Base-by-base conservation (phyloP, 768 basidiomycete genomes). In the Hericium coralloides region DNA sequence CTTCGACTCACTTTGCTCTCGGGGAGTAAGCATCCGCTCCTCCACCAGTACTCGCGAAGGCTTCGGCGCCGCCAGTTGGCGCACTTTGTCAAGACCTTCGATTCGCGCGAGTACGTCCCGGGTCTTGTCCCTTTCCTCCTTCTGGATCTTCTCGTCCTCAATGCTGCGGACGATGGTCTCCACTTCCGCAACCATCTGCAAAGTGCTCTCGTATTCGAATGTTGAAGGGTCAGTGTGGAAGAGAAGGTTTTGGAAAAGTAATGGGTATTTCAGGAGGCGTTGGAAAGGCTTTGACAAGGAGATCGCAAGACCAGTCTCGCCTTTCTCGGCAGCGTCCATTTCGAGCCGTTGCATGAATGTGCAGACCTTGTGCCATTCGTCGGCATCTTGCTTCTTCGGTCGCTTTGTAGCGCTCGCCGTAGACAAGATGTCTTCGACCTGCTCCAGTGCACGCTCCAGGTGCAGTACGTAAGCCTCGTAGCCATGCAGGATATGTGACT, bases 181-280 rank as follows among this genome's bases (percentile, higher is more conserved):
- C 7, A 99, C 91, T 70, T 98, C 94, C 18, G 93, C 92, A 1
- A 98, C 94, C 91, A 98, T 95, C 68, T 88, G 87, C 43, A 95
- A 75, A 12, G 95, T 97, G 66, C 87, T 89, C 70, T 99, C 97
- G 67, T 97, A 99, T 72, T 99, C 97, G 65, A 88, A 94, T 3
- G 95, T 93, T 60, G 92, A 94, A 2, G 97, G 94, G 64, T 99
- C 97, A 17, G 95, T 97, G 72, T 94, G 92, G 73, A 89, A 98
- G 55, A 98, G 82, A 15, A 98, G 79, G 69, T 97, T 98, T 72
- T 99, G 97, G 74, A 98, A 98, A 49, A 99, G 81, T 37, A 99
- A 79, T 4, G 97, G 97, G 70, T 98, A 97, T 70, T 98, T 98
- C 67, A 97, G 82, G 37, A 99, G 76, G 43, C 95, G 83, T 67